These are phyloP conservation scores for Fusarium beomiforme DNA, from an alignment of 2,329 filamentous ascomycete species.

Conservation along the genomic window DNA sequence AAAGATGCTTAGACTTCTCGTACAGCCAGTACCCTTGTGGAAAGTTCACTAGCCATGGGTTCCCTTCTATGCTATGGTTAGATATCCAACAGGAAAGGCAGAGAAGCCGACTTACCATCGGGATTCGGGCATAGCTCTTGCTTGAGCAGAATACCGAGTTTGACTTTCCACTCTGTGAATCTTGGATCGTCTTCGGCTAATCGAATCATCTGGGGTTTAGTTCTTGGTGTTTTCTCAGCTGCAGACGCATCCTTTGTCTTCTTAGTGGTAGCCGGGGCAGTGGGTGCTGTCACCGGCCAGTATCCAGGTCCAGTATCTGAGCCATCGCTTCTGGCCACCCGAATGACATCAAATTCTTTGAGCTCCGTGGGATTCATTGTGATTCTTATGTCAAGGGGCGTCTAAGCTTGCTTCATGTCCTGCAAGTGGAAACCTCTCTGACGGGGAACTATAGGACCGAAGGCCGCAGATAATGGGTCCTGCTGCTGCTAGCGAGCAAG, in stretches of 20 bases:
- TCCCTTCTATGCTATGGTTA: conserved; percentile 50
- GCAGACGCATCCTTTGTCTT: conserved; percentile 49
- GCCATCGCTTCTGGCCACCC: conserved; percentile 58
- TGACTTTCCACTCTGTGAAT: conserved; percentile 57
- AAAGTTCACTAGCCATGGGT: conserved; percentile 57
- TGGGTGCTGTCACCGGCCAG: conserved; percentile 50
- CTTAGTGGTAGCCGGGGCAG: conserved; percentile 46
- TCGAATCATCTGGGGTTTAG: conserved; percentile 56
- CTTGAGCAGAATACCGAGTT: conserved; percentile 57
- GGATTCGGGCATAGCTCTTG: conserved; percentile 55
- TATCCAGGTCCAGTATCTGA: conserved; percentile 57
- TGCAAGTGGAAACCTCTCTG: neutral
- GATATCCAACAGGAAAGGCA: neutral
- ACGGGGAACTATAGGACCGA: neutral
- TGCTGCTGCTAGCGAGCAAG: neutral
- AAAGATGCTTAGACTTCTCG: conserved; percentile 59
- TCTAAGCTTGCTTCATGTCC: neutral
- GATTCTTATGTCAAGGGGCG: neutral
- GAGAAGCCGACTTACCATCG: conserved; percentile 46
- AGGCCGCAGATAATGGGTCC: neutral
- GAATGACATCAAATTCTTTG: conserved; percentile 55
- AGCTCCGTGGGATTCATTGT: conserved; percentile 45
- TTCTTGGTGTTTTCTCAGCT: conserved; percentile 50
- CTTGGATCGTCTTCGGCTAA: conserved; percentile 56
- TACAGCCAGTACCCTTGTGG: conserved; percentile 59